Conservation (phyloP, 345 rosid species). For the Eucalyptus cloeziana region DNA sequence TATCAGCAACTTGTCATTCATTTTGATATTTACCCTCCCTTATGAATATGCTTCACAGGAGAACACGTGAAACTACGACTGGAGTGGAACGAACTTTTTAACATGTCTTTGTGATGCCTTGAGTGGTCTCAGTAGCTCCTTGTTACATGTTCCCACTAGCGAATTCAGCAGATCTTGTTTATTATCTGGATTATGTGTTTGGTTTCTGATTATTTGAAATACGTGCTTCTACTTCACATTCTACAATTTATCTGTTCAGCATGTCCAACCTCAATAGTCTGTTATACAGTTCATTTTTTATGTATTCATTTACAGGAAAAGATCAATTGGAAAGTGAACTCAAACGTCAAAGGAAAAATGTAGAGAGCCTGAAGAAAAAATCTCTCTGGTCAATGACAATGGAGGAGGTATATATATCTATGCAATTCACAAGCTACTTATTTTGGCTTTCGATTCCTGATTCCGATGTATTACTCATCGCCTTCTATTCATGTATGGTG, state of each 20-base stretch:
- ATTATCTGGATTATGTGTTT: background rate
- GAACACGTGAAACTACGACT: background rate
- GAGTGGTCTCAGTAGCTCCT: background rate
- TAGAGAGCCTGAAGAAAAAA: slow-evolving; percentile 64
- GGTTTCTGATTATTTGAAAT: background rate
- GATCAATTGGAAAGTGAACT: slow-evolving; percentile 58
- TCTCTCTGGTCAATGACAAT: slow-evolving; percentile 82
- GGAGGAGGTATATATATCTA: slow-evolving; percentile 58
- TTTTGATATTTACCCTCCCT: background rate
- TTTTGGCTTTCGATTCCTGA: background rate
- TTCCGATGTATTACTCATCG: background rate
- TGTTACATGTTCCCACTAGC: background rate
- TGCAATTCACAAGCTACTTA: background rate
- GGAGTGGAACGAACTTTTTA: background rate
- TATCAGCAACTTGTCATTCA: background rate
- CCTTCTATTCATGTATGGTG: background rate
- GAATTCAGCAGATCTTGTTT: background rate
- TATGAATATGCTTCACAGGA: background rate
- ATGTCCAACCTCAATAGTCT: background rate
- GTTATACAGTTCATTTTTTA: background rate
- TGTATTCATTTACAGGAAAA: slow-evolving; percentile 43
- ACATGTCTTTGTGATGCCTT: background rate
- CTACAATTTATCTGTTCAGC: background rate
- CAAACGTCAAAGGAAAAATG: slow-evolving; percentile 60
- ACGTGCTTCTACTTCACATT: background rate